Evolutionary conservation across 169 alveolate species (phyloP), one percentile per base, ranked within the genome.

Genomic region (Plasmodium fragile): DNA sequence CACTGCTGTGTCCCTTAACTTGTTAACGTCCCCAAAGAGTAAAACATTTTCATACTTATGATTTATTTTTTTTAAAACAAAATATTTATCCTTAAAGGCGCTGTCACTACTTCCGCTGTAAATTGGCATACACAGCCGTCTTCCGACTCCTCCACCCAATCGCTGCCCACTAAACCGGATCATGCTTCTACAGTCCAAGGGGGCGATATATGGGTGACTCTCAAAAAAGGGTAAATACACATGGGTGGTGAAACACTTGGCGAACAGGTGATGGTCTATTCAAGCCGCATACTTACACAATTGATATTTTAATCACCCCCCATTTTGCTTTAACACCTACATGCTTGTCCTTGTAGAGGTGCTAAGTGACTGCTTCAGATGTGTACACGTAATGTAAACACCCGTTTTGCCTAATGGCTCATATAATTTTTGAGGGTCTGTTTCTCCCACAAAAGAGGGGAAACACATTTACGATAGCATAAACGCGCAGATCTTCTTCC

Each of bases 31-130:
- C 25, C 87, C 93, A 75, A 85, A 85, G 77, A 85, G 80, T 75
- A 85, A 85, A 32, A 85, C 93, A 52, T 85, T 85, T 49, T 85
- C 93, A 69, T 85, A 85, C 65, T 85, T 85, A 73, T 85, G 93
- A 73, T 85, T 85, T 85, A 85, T 85, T 85, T 85, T 85, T 85
- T 77, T 85, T 85, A 85, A 85, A 73, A 85, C 93, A 85, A 85
- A 85, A 39, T 85, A 41, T 39, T 85, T 85, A 85, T 85, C 69
- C 45, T 85, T 85, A 85, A 49, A 85, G 53, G 80, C 79, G 43
- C 93, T 73, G 43, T 85, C 93, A 32, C 93, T 85, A 22, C 85
- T 85, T 11, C 93, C 93, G 22, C 93, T 85, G 59, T 85, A 85
- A 85, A 73, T 85, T 3, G 93, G 93, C 93, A 85, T 85, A 43